Conservation (phyloP, 805 yeast genomes). For the Ogataea methanolica region DNA sequence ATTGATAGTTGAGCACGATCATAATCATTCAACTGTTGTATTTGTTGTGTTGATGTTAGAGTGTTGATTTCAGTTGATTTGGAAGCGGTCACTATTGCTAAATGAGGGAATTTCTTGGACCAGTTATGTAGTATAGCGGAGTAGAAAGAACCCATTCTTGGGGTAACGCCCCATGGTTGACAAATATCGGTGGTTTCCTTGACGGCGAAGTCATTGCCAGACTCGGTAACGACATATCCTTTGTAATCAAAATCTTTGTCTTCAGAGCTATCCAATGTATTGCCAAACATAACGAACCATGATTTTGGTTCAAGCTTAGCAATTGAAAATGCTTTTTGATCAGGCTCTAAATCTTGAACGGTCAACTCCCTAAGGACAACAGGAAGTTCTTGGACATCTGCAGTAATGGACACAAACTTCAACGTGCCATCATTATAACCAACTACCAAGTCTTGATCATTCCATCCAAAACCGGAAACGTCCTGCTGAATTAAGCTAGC, state of each 20-base stretch:
- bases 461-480: constrained; percentile 10
- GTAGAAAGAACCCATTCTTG: constrained; percentile 46
- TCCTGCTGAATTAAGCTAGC: constrained; percentile 1
- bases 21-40: constrained; percentile 60
- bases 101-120: constrained; percentile 27
- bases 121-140: constrained; percentile 36
- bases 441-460: constrained; percentile 1
- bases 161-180: constrained; percentile 45
- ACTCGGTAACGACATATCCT: constrained; percentile 2
- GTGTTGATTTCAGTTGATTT: constrained; percentile 61
- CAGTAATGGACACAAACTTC: neutral
- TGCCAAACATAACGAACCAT: constrained; percentile 12
- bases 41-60: constrained; percentile 31
- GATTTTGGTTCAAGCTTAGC: constrained; percentile 3
- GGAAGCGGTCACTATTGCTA: constrained; percentile 53
- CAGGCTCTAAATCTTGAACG: neutral
- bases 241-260: constrained; percentile 7
- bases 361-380: neutral
- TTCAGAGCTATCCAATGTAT: constrained; percentile 6
- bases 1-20: constrained; percentile 73
- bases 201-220: constrained; percentile 13
- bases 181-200: constrained; percentile 28
- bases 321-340: constrained; percentile 6
- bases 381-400: neutral
- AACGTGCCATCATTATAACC: neutral